A percentile compares a stretch with the other conserved stretches of the same genome.
Evolutionary conservation across 2,329 filamentous ascomycete genomes (phyloP).

Genomic region (Grosmannia serpens): DNA sequence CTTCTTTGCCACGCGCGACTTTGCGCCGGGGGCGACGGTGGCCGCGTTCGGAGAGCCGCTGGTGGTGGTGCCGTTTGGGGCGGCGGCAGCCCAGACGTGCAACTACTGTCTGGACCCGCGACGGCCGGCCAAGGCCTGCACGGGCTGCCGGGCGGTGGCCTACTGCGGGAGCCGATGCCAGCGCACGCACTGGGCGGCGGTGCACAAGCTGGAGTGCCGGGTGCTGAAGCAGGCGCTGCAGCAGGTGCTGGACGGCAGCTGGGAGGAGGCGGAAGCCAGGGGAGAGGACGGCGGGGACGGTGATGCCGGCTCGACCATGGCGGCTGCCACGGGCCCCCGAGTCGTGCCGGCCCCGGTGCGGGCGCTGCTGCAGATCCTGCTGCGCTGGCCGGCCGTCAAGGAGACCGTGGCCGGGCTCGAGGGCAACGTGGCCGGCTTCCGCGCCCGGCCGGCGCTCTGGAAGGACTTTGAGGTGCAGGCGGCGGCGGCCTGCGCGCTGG

Average conservation of each 20-base stretch:
- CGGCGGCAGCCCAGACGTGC: slow-evolving; percentile 31
- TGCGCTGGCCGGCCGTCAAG: slow-evolving; percentile 20
- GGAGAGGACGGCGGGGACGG: slow-evolving; percentile 2
- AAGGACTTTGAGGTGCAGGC: slow-evolving; percentile 37
- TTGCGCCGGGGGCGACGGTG: slow-evolving; percentile 34
- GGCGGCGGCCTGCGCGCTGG: slow-evolving; percentile 36
- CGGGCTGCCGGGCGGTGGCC: slow-evolving; percentile 37
- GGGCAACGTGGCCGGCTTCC: slow-evolving; percentile 32
- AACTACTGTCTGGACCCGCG: slow-evolving; percentile 32
- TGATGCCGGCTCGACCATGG: not conserved
- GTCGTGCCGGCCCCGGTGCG: slow-evolving; percentile 42
- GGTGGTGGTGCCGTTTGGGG: slow-evolving; percentile 35
- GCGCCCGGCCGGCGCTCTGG: slow-evolving; percentile 25
- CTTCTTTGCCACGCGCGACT: slow-evolving; percentile 30
- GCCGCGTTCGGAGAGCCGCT: slow-evolving; percentile 30
- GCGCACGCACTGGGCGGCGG: slow-evolving; percentile 36
- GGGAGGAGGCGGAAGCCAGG: slow-evolving; percentile 1
- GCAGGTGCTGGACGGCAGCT: too few species aligned
- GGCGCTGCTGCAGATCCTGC: slow-evolving; percentile 38
- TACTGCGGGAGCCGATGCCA: slow-evolving; percentile 48
- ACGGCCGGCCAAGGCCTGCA: slow-evolving; percentile 27
- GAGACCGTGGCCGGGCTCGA: slow-evolving; percentile 29
- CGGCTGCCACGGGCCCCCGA: not conserved
- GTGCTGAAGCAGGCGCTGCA: slow-evolving; percentile 27
- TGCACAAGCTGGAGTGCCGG: slow-evolving; percentile 44